Percentiles rank a stretch among this genome's conserved stretches.
Conservation (phyloP, 148 eudicot species). For the Heliosperma pusillum region DNA sequence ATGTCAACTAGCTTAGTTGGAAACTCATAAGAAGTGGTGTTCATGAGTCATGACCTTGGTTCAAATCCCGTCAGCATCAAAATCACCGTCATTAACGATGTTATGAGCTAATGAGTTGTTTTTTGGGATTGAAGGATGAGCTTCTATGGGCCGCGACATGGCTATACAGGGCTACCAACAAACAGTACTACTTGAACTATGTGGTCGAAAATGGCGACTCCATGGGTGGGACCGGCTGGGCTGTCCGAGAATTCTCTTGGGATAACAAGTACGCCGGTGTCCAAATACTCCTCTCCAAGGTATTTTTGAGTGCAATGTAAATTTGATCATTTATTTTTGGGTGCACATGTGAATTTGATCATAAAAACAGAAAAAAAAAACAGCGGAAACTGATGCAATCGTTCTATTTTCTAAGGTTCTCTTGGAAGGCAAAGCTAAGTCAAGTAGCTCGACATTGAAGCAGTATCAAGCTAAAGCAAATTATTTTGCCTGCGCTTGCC, state of each 20-base stretch:
- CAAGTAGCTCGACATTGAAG: slow-evolving; percentile 48
- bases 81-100: too few relatives aligned
- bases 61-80: too few relatives aligned
- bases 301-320: slow-evolving; percentile 10
- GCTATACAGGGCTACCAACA: slow-evolving; percentile 74
- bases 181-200: slow-evolving; percentile 62
- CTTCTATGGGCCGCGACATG: slow-evolving; percentile 91
- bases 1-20: too few relatives aligned
- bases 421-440: slow-evolving; percentile 58
- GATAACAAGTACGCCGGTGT: slow-evolving; percentile 78
- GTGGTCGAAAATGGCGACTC: slow-evolving; percentile 57
- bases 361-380: background rate
- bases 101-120: background rate
- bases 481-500: slow-evolving; percentile 67
- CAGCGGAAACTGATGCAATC: background rate
- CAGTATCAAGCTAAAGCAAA: slow-evolving; percentile 83
- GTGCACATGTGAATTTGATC: background rate
- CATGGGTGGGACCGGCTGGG: slow-evolving; percentile 85
- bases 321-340: background rate
- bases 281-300: slow-evolving; percentile 76
- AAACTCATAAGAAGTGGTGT: too few relatives aligned
- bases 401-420: slow-evolving; percentile 35
- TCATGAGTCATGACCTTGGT: too few relatives aligned
- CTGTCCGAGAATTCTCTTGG: slow-evolving; percentile 72
- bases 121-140: slow-evolving; percentile 50